Percentiles rank a stretch among this genome's conserved stretches.
phyloP scores from a whole-genome alignment of 108 stramenopile species.

The Stephanodiscus triporus region DNA sequence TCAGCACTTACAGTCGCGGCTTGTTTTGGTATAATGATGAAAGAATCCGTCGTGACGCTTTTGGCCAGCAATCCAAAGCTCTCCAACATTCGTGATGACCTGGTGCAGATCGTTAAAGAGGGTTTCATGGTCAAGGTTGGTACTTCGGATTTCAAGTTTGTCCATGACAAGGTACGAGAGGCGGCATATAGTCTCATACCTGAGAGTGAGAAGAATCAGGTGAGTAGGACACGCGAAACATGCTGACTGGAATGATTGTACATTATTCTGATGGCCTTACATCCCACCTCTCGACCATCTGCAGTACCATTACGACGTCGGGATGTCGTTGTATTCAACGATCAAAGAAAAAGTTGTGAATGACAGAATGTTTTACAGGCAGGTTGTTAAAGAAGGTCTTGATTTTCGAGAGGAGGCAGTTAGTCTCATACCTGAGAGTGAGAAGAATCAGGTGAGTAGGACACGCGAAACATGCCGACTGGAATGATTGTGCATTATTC shows the following conservation, averaged over 20 bases:
- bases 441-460: too few species aligned
- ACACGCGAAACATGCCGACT: too few species aligned
- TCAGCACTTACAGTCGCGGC: slow-evolving; percentile 9
- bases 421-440: too few species aligned
- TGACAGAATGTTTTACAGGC: background rate
- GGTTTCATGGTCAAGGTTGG: slow-evolving; percentile 20
- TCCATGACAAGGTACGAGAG: slow-evolving; percentile 56
- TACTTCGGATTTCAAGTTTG: slow-evolving; percentile 32
- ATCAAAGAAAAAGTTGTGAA: too few species aligned
- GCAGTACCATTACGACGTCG: slow-evolving; percentile 17
- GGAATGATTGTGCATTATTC: too few species aligned
- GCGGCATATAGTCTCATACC: slow-evolving; percentile 60
- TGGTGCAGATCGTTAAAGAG: slow-evolving; percentile 16
- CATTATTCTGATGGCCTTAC: background rate
- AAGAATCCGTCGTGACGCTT: slow-evolving; percentile 12
- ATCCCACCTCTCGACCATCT: background rate
- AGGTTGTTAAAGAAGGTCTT: background rate
- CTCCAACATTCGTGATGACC: background rate
- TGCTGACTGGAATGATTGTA: background rate
- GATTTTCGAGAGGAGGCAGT: too few species aligned
- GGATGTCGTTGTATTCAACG: too few species aligned
- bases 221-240: background rate
- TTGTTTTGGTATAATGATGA: slow-evolving; percentile 9
- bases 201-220: slow-evolving; percentile 29
- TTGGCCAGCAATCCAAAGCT: slow-evolving; percentile 3